Evolutionary conservation across 176 grass and related monocot species (phyloP).

Genomic region (Oryza meridionalis): DNA sequence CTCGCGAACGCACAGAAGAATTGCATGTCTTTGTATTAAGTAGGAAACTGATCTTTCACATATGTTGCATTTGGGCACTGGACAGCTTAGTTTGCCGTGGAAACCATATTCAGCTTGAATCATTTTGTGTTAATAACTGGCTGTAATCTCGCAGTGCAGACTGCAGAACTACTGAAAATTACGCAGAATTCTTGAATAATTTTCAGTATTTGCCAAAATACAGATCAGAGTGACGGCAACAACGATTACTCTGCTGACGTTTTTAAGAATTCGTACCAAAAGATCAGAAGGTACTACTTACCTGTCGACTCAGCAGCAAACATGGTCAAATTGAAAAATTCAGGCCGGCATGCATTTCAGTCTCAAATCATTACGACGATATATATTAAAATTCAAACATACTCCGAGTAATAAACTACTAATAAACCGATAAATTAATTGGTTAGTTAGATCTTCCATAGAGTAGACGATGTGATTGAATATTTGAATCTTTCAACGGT

Average conservation of each 20-base stretch:
- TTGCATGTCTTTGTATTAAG: neutral
- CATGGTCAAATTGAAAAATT: neutral
- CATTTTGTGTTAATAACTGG: neutral
- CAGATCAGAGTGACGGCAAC: neutral
- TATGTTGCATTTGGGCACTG: neutral
- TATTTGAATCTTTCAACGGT: neutral
- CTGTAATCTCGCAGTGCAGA: neutral
- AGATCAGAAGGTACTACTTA: neutral
- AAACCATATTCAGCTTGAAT: neutral
- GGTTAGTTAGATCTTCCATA: neutral
- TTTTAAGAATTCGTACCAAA: constrained; percentile 4
- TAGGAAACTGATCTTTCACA: neutral
- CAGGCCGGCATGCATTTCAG: constrained; percentile 35
- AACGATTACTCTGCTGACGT: neutral
- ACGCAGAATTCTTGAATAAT: neutral
- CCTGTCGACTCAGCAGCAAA: constrained; percentile 20
- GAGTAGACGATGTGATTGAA: constrained; percentile 28
- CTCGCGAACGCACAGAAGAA: neutral
- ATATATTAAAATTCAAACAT: neutral
- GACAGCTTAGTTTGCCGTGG: neutral
- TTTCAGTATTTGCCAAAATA: neutral
- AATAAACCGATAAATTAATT: constrained; percentile 1
- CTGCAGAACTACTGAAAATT: neutral
- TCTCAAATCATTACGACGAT: constrained; percentile 18
- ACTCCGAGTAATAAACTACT: no score